phyloP scores from a whole-genome alignment of 495 filamentous ascomycete species.

The Aspergillus indologenus region DNA sequence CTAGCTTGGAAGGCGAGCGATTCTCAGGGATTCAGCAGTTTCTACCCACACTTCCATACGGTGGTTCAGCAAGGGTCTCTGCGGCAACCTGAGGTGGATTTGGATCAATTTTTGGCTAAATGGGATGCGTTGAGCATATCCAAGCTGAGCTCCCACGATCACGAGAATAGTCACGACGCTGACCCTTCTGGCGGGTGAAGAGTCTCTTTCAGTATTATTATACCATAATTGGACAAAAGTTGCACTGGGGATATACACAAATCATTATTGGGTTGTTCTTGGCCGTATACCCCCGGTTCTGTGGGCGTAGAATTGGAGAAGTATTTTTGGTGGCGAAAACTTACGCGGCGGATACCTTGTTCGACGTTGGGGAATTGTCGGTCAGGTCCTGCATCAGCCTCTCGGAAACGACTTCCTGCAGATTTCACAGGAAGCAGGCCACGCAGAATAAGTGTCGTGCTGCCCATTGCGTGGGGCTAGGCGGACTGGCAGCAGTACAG shows the following conservation, averaged over 20 bases:
- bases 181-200: neutral
- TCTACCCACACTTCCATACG: constrained; percentile 31
- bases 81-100: constrained; percentile 11
- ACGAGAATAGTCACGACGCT: neutral
- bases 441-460: neutral
- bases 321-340: neutral
- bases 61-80: constrained; percentile 14
- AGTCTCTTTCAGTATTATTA: neutral
- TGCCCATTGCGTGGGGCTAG: neutral
- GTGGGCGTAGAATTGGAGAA: neutral
- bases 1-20: constrained; percentile 24
- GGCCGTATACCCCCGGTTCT: too few species aligned
- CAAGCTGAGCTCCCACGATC: neutral
- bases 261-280: too few species aligned
- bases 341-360: neutral
- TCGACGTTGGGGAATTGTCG: too few species aligned
- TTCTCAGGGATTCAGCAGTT: constrained; percentile 26
- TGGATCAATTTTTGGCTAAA: constrained; percentile 30
- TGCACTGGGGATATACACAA: too few species aligned
- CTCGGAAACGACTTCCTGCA: neutral
- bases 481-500: too few species aligned
- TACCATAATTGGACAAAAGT: too few species aligned
- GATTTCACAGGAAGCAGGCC: neutral
- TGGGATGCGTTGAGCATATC: constrained; percentile 26
- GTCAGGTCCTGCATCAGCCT: neutral